phyloP scores from a whole-genome alignment of 768 basidiomycete species.

The Sarcodon aspratus region DNA sequence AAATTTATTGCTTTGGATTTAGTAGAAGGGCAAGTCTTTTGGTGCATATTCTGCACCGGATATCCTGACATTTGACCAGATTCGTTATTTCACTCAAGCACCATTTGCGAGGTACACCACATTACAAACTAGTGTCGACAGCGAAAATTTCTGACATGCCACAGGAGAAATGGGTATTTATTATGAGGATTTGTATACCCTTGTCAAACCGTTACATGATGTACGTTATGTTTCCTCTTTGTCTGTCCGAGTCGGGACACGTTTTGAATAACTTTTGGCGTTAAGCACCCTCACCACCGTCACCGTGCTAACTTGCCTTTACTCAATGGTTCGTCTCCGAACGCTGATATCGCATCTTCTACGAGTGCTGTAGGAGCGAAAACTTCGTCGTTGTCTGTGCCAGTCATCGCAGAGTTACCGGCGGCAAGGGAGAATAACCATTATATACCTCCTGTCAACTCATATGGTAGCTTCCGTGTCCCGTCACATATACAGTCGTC shows the following conservation, averaged over 20 bases:
- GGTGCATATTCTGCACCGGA: not conserved
- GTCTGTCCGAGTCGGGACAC: not conserved
- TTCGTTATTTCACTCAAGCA: slow-evolving; percentile 51
- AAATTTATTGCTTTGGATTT: slow-evolving; percentile 50
- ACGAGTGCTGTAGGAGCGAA: too few relatives aligned
- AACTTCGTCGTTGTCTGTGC: too few relatives aligned
- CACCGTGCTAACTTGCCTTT: not conserved
- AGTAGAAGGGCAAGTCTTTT: slow-evolving; percentile 35
- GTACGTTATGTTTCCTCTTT: slow-evolving; percentile 17
- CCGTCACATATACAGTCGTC: not conserved
- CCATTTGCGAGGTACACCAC: slow-evolving; percentile 36
- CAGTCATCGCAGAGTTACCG: too few relatives aligned
- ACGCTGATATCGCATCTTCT: too few relatives aligned
- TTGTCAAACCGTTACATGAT: slow-evolving; percentile 45
- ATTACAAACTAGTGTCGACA: not conserved
- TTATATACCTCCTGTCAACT: slow-evolving; percentile 33
- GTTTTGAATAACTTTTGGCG: not conserved
- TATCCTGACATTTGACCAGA: slow-evolving; percentile 15
- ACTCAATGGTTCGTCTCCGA: too few relatives aligned
- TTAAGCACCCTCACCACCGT: not conserved
- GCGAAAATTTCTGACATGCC: not conserved
- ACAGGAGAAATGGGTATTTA: slow-evolving; percentile 48
- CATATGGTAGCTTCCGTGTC: slow-evolving; percentile 34
- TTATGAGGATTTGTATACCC: slow-evolving; percentile 49
- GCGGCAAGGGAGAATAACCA: slow-evolving; percentile 14